Conservation (phyloP, 1,139 yeast species). For the Candida labiduridarum region DNA sequence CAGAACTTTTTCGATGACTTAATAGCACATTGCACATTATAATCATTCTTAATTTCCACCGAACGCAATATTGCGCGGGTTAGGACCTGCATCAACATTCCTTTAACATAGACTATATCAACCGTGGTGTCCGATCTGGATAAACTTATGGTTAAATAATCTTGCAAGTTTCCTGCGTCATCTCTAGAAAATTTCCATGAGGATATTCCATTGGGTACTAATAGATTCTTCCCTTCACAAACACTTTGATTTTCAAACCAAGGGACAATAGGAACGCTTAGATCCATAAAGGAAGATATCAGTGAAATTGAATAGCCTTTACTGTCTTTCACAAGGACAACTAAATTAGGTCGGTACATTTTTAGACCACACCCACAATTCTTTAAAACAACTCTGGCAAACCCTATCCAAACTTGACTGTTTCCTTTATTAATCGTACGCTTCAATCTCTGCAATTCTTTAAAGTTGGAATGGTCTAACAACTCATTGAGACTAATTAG, state of each 20-base stretch:
- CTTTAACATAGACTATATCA: slow-evolving; percentile 32
- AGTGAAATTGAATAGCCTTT: slow-evolving; percentile 27
- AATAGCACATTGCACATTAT: slow-evolving; percentile 34
- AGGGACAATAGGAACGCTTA: slow-evolving; percentile 32
- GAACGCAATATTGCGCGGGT: slow-evolving; percentile 1
- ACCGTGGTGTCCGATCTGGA: slow-evolving; percentile 39
- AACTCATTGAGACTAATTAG: slow-evolving; percentile 27
- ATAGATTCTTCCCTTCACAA: slow-evolving; percentile 28
- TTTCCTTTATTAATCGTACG: slow-evolving; percentile 17
- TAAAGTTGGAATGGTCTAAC: slow-evolving; percentile 14
- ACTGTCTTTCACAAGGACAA: slow-evolving; percentile 24
- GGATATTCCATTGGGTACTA: slow-evolving; percentile 41
- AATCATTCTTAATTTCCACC: slow-evolving; percentile 27
- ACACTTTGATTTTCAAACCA: slow-evolving; percentile 29
- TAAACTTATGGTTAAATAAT: slow-evolving; percentile 32
- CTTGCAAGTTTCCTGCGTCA: slow-evolving; percentile 21
- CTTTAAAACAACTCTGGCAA: slow-evolving; percentile 36
- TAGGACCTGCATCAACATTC: slow-evolving; percentile 13
- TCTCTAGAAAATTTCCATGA: slow-evolving; percentile 23
- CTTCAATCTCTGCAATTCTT: slow-evolving; percentile 9
- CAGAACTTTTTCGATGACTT: slow-evolving; percentile 29
- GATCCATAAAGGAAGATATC: slow-evolving; percentile 36
- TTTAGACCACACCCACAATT: slow-evolving; percentile 39
- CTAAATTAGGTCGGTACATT: slow-evolving; percentile 39
- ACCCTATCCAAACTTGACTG: slow-evolving; percentile 36